Percentiles rank a stretch among this genome's conserved stretches.
Evolutionary conservation across 768 basidiomycete species (phyloP).

Genomic region (Boletus fagicola): DNA sequence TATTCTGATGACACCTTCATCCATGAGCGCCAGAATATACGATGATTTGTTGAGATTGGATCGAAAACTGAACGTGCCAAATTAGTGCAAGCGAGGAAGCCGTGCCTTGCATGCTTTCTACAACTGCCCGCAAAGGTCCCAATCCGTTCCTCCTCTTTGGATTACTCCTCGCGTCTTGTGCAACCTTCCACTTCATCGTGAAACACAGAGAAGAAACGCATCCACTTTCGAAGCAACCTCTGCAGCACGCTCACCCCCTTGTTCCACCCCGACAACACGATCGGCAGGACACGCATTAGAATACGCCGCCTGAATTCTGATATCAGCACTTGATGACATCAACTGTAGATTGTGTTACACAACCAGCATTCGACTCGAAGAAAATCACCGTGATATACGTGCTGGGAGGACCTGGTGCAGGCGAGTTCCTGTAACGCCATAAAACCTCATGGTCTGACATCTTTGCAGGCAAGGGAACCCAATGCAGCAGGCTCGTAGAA

Average conservation of each 20-base stretch:
- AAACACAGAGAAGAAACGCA: conserved; percentile 54
- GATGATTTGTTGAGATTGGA: not conserved
- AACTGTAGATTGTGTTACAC: not conserved
- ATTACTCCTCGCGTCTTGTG: conserved; percentile 55
- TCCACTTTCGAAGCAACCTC: conserved; percentile 60
- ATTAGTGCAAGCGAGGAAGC: not conserved
- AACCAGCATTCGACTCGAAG: conserved; percentile 52
- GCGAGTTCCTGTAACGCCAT: conserved; percentile 39
- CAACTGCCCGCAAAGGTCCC: conserved; percentile 39
- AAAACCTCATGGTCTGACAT: conserved; percentile 5
- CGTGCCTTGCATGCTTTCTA: conserved; percentile 15
- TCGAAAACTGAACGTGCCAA: not conserved
- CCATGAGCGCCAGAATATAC: conserved; percentile 38
- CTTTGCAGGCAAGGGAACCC: conserved; percentile 87
- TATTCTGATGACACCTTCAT: conserved; percentile 44
- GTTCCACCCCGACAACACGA: conserved; percentile 53
- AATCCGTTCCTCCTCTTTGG: conserved; percentile 64
- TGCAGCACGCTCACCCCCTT: conserved; percentile 64
- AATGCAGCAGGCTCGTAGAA: conserved; percentile 79
- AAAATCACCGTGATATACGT: conserved; percentile 92
- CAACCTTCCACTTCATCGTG: conserved; percentile 53
- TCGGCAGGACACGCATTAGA: conserved; percentile 21
- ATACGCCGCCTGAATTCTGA: not conserved
- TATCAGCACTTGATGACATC: conserved; percentile 17
- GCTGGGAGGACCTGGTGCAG: conserved; percentile 95